Evolutionary conservation across 805 yeast genomes (phyloP), one percentile per base, ranked within the genome.

Genomic region (Lachancea mirantina): DNA sequence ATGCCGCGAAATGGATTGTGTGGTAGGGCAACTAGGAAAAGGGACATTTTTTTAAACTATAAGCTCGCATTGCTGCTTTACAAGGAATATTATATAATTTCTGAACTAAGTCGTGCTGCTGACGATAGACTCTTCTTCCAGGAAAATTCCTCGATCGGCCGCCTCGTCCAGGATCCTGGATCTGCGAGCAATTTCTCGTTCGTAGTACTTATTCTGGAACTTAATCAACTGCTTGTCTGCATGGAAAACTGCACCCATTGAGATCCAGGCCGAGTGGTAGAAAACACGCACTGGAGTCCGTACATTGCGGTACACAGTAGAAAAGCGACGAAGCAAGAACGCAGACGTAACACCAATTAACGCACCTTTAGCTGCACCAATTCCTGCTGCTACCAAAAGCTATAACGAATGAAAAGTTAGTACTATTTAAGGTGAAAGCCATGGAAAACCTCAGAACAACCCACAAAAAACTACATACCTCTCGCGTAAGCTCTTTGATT

Each of bases 351-450:
- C 20, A 27, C 70, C 63, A 21, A 65, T 45, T 8, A 60, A 34
- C 0, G 61, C 62, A 16, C 72, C 72, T 39, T 64, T 65, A 1
- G 55, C 42, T 1, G 67, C 70, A 21, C 72, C 72, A 13, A 64
- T 46, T 6, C 53, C 50, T 4, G 64, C 57, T 1, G 70, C 65
- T 9, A 51, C 43, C 3, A 60, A 45, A 5, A 65, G 52, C 56
- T 62, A 27, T 28, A 14, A 21, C 23, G 21, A 30, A 16, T 31
- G 11, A 10, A 8, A 16, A 21, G 6, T 35, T n/a, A n/a, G n/a
- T n/a, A n/a, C n/a, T n/a, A n/a, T n/a, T n/a, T n/a, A 17, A n/a
- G 14, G 19, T 8, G 7, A 11, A 26, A 16, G 26, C 23, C 10
- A 17, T 13, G 15, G 19, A n/a, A 15, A 26, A 26, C 9, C 9